Conservation (phyloP, 1,284 basidiomycete genomes). For the Malassezia arunalokei region DNA sequence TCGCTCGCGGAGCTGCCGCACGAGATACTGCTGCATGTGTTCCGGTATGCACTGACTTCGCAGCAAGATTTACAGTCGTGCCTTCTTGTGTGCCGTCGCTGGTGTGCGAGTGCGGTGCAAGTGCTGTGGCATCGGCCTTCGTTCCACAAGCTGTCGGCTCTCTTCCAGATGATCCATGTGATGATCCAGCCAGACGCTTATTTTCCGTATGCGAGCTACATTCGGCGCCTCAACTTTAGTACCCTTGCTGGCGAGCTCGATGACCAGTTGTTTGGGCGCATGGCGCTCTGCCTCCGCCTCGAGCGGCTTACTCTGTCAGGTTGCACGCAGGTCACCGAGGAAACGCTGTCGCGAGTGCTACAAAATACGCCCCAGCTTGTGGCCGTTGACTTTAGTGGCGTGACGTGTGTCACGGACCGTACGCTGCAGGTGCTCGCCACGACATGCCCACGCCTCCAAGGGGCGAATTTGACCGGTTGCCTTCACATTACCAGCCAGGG, state of each 20-base stretch:
- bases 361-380: conserved; percentile 63
- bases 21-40: conserved; percentile 83
- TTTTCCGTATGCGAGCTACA: conserved; percentile 76
- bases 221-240: conserved; percentile 81
- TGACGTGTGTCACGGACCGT: conserved; percentile 41
- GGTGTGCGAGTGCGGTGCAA: conserved; percentile 92
- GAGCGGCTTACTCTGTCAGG: conserved; percentile 85
- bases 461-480: conserved; percentile 81
- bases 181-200: conserved; percentile 50
- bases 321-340: conserved; percentile 62
- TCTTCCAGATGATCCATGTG: conserved; percentile 53
- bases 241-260: conserved; percentile 60
- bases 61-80: conserved; percentile 54
- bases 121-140: conserved; percentile 86
- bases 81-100: conserved; percentile 66
- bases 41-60: conserved; percentile 68
- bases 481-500: conserved; percentile 66
- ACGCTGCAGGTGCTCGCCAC: conserved; percentile 28
- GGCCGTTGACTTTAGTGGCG: conserved; percentile 68
- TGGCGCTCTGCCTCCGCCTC: conserved; percentile 66
- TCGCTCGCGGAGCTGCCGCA: conserved; percentile 55
- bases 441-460: conserved; percentile 67
- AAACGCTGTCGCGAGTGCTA: conserved; percentile 60
- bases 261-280: conserved; percentile 64
- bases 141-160: conserved; percentile 59